A percentile compares a stretch with the other conserved stretches of the same genome.
Evolutionary conservation across 2,329 filamentous ascomycete genomes (phyloP).

Genomic region (Teratosphaeria pseudoeucalypti): DNA sequence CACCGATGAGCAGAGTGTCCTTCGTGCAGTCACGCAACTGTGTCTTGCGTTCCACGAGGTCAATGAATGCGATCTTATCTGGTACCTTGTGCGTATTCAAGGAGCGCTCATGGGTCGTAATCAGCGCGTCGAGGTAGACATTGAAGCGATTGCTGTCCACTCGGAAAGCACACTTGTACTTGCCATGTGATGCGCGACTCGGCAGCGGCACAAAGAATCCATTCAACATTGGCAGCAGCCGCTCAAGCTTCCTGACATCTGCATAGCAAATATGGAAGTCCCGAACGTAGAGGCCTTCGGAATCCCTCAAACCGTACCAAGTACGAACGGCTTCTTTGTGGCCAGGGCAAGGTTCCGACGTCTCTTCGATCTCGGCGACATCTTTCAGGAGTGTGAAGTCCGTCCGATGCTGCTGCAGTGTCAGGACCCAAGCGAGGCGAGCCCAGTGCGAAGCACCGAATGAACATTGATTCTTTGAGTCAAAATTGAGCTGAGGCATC

Average conservation of each 20-base stretch:
- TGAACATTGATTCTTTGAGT: slow-evolving; percentile 58
- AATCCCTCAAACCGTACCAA: slow-evolving; percentile 70
- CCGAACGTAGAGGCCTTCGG: slow-evolving; percentile 53
- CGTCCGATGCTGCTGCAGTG: slow-evolving; percentile 55
- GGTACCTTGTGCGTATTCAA: slow-evolving; percentile 29
- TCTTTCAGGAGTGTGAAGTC: slow-evolving; percentile 60
- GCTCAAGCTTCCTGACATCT: slow-evolving; percentile 62
- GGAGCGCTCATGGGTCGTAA: slow-evolving; percentile 41
- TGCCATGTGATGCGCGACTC: slow-evolving; percentile 37
- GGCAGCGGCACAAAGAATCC: slow-evolving; percentile 49
- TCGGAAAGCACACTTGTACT: slow-evolving; percentile 59
- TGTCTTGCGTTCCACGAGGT: slow-evolving; percentile 50
- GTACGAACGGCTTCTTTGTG: slow-evolving; percentile 45
- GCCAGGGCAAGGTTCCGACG: slow-evolving; percentile 49
- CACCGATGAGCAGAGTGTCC: slow-evolving; percentile 51
- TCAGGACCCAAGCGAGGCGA: slow-evolving; percentile 73
- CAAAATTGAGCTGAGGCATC: slow-evolving; percentile 47
- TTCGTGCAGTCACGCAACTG: slow-evolving; percentile 53
- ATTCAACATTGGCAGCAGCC: slow-evolving; percentile 60
- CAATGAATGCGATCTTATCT: slow-evolving; percentile 52
- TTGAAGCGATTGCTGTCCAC: slow-evolving; percentile 48
- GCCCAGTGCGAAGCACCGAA: slow-evolving; percentile 70
- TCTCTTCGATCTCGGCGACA: slow-evolving; percentile 53
- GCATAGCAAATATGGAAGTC: slow-evolving; percentile 66
- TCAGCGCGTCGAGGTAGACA: slow-evolving; percentile 46